Evolutionary conservation across 768 basidiomycete genomes (phyloP).

Genomic region (Pulveroboletus ravenelii): DNA sequence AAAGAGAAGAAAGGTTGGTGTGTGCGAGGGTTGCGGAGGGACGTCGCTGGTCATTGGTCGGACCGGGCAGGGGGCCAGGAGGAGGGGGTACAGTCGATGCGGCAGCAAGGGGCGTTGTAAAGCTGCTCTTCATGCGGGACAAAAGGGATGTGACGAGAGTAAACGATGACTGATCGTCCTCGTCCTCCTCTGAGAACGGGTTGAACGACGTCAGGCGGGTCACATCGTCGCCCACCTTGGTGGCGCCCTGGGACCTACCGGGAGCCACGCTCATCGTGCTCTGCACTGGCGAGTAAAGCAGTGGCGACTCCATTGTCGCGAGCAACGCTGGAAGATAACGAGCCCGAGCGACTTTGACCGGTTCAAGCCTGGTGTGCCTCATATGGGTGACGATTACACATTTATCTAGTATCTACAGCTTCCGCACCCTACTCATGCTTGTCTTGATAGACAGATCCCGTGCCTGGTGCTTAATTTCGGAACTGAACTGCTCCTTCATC

Average conservation of each 20-base stretch:
- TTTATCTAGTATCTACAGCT: conserved; percentile 9
- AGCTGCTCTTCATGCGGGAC: conserved; percentile 75
- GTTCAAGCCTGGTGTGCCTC: conserved; percentile 4
- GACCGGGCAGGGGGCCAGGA: conserved; percentile 27
- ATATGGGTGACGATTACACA: conserved; percentile 4
- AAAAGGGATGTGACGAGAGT: conserved; percentile 77
- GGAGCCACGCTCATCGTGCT: conserved; percentile 34
- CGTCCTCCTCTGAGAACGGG: conserved; percentile 90
- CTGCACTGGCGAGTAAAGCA: conserved; percentile 27
- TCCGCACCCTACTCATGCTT: conserved; percentile 21
- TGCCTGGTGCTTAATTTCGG: conserved; percentile 60
- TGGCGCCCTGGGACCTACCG: conserved; percentile 60
- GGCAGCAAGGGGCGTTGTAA: conserved; percentile 61
- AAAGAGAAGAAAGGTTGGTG: conserved; percentile 41
- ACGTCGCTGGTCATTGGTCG: conserved; percentile 50
- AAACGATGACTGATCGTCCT: conserved; percentile 83
- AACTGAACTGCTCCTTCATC: conserved; percentile 56
- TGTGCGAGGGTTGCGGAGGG: conserved; percentile 47
- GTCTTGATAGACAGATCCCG: conserved; percentile 43
- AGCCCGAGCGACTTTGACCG: conserved; percentile 5
- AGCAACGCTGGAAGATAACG: conserved; percentile 3
- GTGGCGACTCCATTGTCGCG: conserved; percentile 32
- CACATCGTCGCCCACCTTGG: conserved; percentile 55
- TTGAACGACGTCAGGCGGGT: conserved; percentile 81
- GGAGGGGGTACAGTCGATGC: conserved; percentile 37